Evolutionary conservation across 2,329 filamentous ascomycete genomes (phyloP), one percentile per base, ranked within the genome.

Genomic region (Diaporthe vexans): DNA sequence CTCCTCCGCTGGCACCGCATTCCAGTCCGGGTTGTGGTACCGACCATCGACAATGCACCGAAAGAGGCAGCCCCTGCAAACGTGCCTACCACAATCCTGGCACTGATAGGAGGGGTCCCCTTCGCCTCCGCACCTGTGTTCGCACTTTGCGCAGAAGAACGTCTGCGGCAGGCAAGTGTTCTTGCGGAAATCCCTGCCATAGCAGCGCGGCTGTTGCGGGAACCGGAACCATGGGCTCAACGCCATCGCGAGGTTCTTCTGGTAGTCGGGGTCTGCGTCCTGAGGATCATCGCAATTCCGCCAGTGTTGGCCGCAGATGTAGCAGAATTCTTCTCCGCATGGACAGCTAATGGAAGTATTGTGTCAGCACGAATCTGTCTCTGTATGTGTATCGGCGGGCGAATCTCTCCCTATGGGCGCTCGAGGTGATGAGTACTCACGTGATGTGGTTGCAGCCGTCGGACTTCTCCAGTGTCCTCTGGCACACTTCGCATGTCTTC

Each of bases 1-100:
- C 4, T 10, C 35, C 35, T 46, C 37, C 24, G 40, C 58, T 24
- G 58, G 58, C 40, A 48, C 4, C 19, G 59, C 59, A 26, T 65
- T 65, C 40, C 59, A 65, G 19, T 65, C 40, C 4, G 59, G 59
- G 11, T 48, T 33, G 59, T 48, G 59, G 4, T 65, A 65, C 9
- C 59, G 40, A 9, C 59, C 59, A 43, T 33, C 40, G 40, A 13
- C 40, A 10, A 63, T 9, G 11, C 59, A 65, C 2, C 13, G 59
- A 24, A 1, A 5, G 0, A 33, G 26, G 10, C 59, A 65, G 59
- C 19, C 21, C 10, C 1, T n/a, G 40, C 59, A 65, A 1, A 65
- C 19, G 24, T 65, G 40, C 24, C 59, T 21, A 3, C 59, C 59
- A 24, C 59, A 65, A 9, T 65, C 59, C 24, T 65, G 59, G 19